Percentiles rank a stretch among this genome's conserved stretches.
phyloP scores from a whole-genome alignment of 164 flowering plant genomes.

The Berberis vulgaris region DNA sequence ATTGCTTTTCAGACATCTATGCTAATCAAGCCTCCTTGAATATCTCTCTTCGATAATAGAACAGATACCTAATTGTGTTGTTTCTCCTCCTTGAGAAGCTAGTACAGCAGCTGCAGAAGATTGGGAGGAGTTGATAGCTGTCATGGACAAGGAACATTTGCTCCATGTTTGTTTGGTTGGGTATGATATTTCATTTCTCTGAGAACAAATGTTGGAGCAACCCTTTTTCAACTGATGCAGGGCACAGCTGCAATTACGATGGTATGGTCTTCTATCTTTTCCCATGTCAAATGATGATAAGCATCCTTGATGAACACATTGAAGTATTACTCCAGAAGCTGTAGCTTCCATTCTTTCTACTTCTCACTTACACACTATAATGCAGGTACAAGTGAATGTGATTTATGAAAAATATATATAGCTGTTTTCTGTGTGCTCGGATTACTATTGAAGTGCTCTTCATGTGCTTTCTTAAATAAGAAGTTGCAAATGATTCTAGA shows the following conservation, averaged over 20 bases:
- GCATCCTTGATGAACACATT: neutral
- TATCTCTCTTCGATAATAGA: neutral
- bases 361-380: neutral
- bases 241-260: neutral
- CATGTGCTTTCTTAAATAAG: neutral
- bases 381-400: neutral
- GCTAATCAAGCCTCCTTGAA: neutral
- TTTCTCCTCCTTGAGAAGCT: neutral
- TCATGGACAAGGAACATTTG: neutral
- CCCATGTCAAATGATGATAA: neutral
- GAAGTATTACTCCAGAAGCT: neutral
- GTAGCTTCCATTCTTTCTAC: neutral
- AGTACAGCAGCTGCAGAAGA: neutral
- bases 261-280: neutral
- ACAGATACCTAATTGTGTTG: neutral
- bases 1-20: neutral
- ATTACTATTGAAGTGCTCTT: neutral
- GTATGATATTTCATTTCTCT: constrained; percentile 6
- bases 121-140: neutral
- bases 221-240: neutral
- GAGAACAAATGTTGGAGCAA: constrained; percentile 10
- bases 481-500: neutral
- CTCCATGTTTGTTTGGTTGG: constrained; percentile 12
- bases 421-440: neutral
- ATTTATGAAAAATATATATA: neutral